Conservation (phyloP, 2,329 filamentous ascomycete genomes). For the Neopestalotiopsis rosae region DNA sequence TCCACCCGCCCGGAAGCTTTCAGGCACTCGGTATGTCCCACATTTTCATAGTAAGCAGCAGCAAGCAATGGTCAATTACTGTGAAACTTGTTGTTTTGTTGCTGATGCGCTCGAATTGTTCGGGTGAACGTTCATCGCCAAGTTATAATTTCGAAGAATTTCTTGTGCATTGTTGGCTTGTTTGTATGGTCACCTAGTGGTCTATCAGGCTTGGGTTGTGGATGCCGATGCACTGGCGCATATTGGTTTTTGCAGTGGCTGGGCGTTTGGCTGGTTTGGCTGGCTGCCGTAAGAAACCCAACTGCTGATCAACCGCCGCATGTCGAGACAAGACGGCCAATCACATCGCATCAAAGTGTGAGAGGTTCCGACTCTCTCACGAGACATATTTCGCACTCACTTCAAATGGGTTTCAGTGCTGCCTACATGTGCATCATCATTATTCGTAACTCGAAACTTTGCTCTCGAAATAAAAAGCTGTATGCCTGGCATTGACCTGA, state of each 20-base stretch:
- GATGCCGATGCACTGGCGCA: background rate
- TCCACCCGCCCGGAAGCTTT: too few relatives aligned
- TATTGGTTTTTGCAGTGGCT: background rate
- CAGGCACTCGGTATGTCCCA: too few relatives aligned
- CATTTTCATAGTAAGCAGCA: too few relatives aligned
- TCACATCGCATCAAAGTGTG: background rate
- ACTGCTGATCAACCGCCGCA: background rate
- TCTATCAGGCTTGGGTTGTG: too few relatives aligned
- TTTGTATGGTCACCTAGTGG: too few relatives aligned
- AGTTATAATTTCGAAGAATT: too few relatives aligned
- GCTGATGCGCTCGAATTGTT: too few relatives aligned
- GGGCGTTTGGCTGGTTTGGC: background rate
- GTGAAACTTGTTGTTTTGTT: too few relatives aligned
- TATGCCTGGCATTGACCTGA: background rate
- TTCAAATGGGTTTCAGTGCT: background rate
- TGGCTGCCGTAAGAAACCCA: slow-evolving; percentile 2
- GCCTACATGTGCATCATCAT: background rate
- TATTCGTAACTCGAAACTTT: background rate
- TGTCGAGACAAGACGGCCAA: background rate
- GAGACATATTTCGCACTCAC: background rate
- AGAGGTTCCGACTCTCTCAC: background rate
- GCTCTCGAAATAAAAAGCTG: background rate
- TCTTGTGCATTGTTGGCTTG: too few relatives aligned
- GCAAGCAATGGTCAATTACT: too few relatives aligned
- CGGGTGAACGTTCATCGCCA: too few relatives aligned